phyloP scores from a whole-genome alignment of 768 basidiomycete species.

The Trametes gibbosa region DNA sequence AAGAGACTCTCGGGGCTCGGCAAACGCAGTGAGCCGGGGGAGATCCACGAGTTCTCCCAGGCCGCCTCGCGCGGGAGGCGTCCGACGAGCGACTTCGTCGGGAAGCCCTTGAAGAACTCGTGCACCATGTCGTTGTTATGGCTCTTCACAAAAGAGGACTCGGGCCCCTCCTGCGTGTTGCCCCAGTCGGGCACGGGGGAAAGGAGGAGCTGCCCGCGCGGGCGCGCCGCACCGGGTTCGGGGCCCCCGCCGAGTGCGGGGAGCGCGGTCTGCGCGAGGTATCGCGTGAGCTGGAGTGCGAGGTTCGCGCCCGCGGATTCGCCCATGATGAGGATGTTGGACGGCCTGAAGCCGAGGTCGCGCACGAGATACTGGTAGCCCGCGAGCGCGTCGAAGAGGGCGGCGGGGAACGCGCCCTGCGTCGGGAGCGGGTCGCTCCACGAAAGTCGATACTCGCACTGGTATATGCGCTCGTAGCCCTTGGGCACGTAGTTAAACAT shows the following conservation, averaged over 20 bases:
- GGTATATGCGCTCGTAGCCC: constrained; percentile 23
- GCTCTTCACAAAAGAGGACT: constrained; percentile 3
- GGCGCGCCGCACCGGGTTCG: constrained; percentile 24
- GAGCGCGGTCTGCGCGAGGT: constrained; percentile 28
- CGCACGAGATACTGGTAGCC: constrained; percentile 50
- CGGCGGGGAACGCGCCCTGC: constrained; percentile 49
- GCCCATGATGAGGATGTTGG: constrained; percentile 47
- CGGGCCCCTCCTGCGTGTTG: constrained; percentile 3
- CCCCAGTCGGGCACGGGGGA: constrained; percentile 32
- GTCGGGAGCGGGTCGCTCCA: constrained; percentile 27
- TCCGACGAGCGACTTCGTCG: constrained; percentile 1
- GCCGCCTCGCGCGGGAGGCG: not conserved
- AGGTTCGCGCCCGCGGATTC: constrained; percentile 58
- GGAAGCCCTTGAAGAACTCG: constrained; percentile 3
- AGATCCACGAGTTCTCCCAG: constrained; percentile 10
- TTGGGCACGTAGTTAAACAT: constrained; percentile 9
- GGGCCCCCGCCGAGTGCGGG: not conserved
- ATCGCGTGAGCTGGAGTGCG: constrained; percentile 38
- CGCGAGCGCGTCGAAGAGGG: constrained; percentile 49
- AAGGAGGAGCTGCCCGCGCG: constrained; percentile 32
- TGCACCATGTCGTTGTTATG: not conserved
- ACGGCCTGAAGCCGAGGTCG: constrained; percentile 38
- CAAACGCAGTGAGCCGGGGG: constrained; percentile 2
- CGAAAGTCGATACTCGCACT: constrained; percentile 49
- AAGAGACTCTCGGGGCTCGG: constrained; percentile 13